Conservation (phyloP, 495 filamentous ascomycete species). For the Letharia lupina region DNA sequence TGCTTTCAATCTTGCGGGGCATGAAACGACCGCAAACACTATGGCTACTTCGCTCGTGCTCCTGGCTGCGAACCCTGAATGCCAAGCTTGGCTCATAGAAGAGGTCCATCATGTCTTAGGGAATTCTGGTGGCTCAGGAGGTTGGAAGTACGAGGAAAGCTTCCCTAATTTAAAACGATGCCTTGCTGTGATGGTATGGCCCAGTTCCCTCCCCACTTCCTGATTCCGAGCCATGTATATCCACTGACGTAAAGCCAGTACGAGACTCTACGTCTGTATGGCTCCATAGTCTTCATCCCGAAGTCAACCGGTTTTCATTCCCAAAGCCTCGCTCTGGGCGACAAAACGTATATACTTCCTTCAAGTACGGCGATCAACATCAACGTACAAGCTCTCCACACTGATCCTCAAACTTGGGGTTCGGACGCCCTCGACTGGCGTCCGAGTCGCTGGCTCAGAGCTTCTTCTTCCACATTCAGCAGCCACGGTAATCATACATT, state of each 20-base stretch:
- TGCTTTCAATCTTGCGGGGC: constrained; percentile 46
- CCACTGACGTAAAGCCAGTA: constrained; percentile 24
- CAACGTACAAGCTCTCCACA: constrained; percentile 33
- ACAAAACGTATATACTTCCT: constrained; percentile 28
- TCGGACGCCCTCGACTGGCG: constrained; percentile 37
- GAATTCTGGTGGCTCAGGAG: constrained; percentile 20
- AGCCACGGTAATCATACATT: constrained; percentile 25
- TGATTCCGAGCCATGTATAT: neutral
- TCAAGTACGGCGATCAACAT: constrained; percentile 21
- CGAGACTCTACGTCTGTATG: constrained; percentile 46
- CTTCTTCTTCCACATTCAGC: neutral
- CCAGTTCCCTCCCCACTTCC: neutral
- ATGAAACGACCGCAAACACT: constrained; percentile 47
- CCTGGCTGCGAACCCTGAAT: constrained; percentile 40
- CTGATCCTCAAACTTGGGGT: constrained; percentile 38
- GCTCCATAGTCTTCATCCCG: constrained; percentile 35
- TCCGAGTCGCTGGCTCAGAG: constrained; percentile 40
- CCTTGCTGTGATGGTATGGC: constrained; percentile 24
- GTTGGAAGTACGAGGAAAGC: constrained; percentile 24
- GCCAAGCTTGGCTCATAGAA: constrained; percentile 41
- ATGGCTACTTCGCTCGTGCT: constrained; percentile 42
- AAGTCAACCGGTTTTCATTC: constrained; percentile 32
- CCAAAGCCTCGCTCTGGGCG: constrained; percentile 26
- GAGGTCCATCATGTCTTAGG: constrained; percentile 31
- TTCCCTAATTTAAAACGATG: constrained; percentile 22